A percentile compares a stretch with the other conserved stretches of the same genome.
Evolutionary conservation across 75 land plant species (phyloP).

Genomic region (Picea glauca): DNA sequence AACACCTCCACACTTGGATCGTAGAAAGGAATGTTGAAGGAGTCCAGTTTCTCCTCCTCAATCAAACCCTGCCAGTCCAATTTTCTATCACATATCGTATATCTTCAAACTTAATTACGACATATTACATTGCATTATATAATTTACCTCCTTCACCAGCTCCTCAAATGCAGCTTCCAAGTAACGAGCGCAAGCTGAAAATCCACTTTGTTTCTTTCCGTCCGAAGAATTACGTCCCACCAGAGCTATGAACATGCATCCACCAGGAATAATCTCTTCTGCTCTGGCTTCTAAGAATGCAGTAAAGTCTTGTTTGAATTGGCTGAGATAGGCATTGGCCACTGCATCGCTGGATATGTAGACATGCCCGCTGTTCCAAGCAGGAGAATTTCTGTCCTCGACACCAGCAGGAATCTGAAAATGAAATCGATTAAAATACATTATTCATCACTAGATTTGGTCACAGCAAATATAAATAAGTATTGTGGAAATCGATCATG

Average conservation of each 20-base stretch:
- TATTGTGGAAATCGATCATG: no score
- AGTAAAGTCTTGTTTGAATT: neutral
- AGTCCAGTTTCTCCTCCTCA: slow-evolving; percentile 50
- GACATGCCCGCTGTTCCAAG: no score
- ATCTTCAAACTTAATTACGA: neutral
- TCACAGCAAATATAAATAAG: no score
- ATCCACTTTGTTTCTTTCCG: slow-evolving; percentile 18
- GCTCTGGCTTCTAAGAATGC: neutral
- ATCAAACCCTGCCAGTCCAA: slow-evolving; percentile 29
- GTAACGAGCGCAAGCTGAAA: neutral
- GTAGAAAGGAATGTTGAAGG: slow-evolving; percentile 46
- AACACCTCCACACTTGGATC: slow-evolving; percentile 46
- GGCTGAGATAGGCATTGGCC: no score
- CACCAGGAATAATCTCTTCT: neutral
- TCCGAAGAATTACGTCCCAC: neutral
- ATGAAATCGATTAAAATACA: no score
- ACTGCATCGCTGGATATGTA: no score
- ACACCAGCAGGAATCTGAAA: no score
- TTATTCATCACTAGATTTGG: no score
- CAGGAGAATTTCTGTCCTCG: no score
- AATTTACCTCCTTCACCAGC: slow-evolving; percentile 18
- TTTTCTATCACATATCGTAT: neutral
- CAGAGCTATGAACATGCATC: neutral
- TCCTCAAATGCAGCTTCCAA: slow-evolving; percentile 7
- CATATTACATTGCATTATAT: neutral